phyloP scores from a whole-genome alignment of 768 basidiomycete genomes.

The Plicaturopsis crispa region DNA sequence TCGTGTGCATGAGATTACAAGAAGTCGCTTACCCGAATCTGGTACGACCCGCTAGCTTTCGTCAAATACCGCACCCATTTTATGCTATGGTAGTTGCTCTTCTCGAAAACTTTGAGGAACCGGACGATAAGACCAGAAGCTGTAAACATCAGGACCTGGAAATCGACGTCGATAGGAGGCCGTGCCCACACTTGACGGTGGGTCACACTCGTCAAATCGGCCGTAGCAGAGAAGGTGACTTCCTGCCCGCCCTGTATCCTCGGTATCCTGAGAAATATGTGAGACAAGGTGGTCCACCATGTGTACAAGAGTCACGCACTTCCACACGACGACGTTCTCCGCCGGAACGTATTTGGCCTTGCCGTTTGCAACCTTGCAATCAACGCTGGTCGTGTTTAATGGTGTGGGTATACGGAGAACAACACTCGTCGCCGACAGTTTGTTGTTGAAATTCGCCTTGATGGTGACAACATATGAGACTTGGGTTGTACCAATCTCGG shows the following conservation, averaged over 20 bases:
- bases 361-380: slow-evolving; percentile 85
- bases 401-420: slow-evolving; percentile 94
- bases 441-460: slow-evolving; percentile 84
- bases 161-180: slow-evolving; percentile 97
- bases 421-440: slow-evolving; percentile 89
- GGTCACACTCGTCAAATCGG: slow-evolving; percentile 81
- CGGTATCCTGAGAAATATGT: slow-evolving; percentile 58
- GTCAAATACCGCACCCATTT: slow-evolving; percentile 96
- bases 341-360: slow-evolving; percentile 97
- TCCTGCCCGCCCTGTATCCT: slow-evolving; percentile 92
- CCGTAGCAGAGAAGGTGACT: slow-evolving; percentile 75
- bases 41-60: slow-evolving; percentile 89
- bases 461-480: slow-evolving; percentile 88
- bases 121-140: slow-evolving; percentile 92
- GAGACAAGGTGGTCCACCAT: slow-evolving; percentile 4
- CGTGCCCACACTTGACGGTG: slow-evolving; percentile 94
- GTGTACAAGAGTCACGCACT: slow-evolving; percentile 48
- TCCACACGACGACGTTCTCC: slow-evolving; percentile 97
- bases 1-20: background rate
- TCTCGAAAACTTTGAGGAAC: slow-evolving; percentile 98
- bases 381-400: slow-evolving; percentile 85
- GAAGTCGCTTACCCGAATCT: slow-evolving; percentile 70
- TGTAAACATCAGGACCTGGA: slow-evolving; percentile 99
- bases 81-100: slow-evolving; percentile 86
- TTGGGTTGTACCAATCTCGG: slow-evolving; percentile 85